Conservation (phyloP, 73 alveolate genomes). For the Paramecium bursaria region DNA sequence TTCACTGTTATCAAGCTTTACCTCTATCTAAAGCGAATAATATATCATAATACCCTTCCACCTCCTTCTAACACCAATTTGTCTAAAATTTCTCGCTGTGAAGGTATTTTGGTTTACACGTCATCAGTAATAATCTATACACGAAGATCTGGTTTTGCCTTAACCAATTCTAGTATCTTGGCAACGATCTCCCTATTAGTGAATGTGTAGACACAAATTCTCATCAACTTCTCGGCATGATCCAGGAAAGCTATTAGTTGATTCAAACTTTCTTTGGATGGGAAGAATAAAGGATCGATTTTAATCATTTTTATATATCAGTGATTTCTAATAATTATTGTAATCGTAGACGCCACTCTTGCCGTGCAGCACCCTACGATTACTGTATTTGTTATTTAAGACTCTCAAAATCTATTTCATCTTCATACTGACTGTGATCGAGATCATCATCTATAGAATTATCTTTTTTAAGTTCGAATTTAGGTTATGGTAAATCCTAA, state of each 20-base stretch:
- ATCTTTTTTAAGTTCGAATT: no score
- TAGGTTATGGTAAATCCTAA: no score
- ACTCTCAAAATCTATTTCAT: no score
- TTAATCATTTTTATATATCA: no score
- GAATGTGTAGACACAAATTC: constrained; percentile 94
- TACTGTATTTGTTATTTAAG: no score
- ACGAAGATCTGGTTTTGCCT: constrained; percentile 77
- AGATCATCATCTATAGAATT: no score
- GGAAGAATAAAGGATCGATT: constrained; percentile 85
- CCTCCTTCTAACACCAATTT: constrained; percentile 72
- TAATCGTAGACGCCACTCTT: no score
- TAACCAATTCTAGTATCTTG: constrained; percentile 85
- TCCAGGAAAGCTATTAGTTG: constrained; percentile 74
- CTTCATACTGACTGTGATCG: no score
- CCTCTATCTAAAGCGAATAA: constrained; percentile 84
- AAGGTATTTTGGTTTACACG: constrained; percentile 74
- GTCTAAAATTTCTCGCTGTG: constrained; percentile 14
- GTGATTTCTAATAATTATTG: no score
- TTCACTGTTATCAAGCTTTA: constrained; percentile 89
- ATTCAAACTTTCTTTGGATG: constrained; percentile 73
- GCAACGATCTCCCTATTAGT: constrained; percentile 89
- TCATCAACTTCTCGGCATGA: constrained; percentile 78
- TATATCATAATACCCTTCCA: constrained; percentile 83
- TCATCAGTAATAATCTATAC: constrained; percentile 96
- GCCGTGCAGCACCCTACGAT: no score